Conservation (phyloP, 768 basidiomycete species). For the Mrakia blollopis region DNA sequence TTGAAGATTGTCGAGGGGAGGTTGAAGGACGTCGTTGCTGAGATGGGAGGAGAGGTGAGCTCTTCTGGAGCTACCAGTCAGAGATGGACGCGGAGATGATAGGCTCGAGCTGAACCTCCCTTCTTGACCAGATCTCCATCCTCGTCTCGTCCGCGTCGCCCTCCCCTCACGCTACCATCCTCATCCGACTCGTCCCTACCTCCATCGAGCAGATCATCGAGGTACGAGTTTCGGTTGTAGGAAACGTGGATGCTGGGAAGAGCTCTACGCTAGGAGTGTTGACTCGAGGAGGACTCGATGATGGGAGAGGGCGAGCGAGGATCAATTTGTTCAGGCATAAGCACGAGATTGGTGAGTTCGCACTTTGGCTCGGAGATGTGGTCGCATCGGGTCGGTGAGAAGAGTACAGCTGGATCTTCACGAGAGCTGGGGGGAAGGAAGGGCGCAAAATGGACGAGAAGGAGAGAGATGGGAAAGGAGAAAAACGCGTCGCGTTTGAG, state of each 20-base stretch:
- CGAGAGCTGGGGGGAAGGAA: conserved; percentile 62
- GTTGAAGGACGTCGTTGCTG: conserved; percentile 10
- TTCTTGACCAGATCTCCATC: background rate
- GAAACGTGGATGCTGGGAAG: conserved; percentile 81
- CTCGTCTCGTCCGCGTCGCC: background rate
- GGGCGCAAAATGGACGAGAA: conserved; percentile 82
- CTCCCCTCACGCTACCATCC: conserved; percentile 7
- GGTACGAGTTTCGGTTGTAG: conserved; percentile 91
- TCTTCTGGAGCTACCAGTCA: background rate
- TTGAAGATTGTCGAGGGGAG: conserved; percentile 6
- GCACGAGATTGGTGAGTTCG: conserved; percentile 61
- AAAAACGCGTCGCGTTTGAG: no score
- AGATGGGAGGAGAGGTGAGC: conserved; percentile 22
- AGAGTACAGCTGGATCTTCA: no score
- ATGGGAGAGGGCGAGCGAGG: conserved; percentile 25
- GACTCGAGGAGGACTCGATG: conserved; percentile 65
- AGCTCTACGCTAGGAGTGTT: conserved; percentile 90
- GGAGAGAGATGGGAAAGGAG: no score
- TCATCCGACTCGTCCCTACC: conserved; percentile 17
- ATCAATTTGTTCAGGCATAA: conserved; percentile 71
- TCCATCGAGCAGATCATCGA: conserved; percentile 49
- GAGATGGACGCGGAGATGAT: no score
- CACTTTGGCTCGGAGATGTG: no score
- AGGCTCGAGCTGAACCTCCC: no score
- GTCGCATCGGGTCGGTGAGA: no score